Evolutionary conservation across 352 stramenopile genomes (phyloP), one percentile per base, ranked within the genome.

Genomic region (Thraustochytrium striatum): DNA sequence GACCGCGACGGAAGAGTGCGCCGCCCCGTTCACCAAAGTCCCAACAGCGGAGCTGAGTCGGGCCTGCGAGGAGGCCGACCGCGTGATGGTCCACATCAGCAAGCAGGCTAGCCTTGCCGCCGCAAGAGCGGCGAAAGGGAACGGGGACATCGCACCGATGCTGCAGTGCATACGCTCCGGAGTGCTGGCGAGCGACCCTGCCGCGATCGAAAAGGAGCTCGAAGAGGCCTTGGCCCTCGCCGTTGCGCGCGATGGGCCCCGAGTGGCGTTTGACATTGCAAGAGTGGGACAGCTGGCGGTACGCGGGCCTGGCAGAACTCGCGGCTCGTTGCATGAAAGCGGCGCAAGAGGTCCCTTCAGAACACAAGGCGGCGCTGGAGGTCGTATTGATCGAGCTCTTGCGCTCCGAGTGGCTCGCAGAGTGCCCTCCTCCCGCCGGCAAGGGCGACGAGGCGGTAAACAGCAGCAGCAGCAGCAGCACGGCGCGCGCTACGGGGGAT

Each of bases 401-500:
- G 21, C 44, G 65, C 2, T 44, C 61, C 30, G 35, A 79, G 35
- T 79, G 44, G 73, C 73, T 62, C 13, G 33, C 61, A 39, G 73
- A 62, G 25, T 58, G 50, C 16, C 61, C 73, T 3, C 28, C 19
- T 13, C 35, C 38, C 41, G 3, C 21, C 5, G 2, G 61, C 61
- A 25, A 41, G 41, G 25, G 57, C 72, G 25, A 44, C 16, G 47
- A 21, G n/a, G 47, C 41, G 53, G 28, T 8, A 68, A 41, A 47
- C 65, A 36, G 28, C 25, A 1, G 28, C 57, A 50, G 47, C 61
- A 7, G 79, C 41, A 41, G 13, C 9, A 7, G 25, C 25, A 72
- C 8, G 28, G 36, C n/a, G 35, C n/a, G 30, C 13, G 16, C 28
- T 87, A 88, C 69, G 87, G 78, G 89, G 32, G 78, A 82, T 0